Evolutionary conservation across 169 alveolate species (phyloP), one percentile per base, ranked within the genome.

Genomic region (Eimeria brunetti): DNA sequence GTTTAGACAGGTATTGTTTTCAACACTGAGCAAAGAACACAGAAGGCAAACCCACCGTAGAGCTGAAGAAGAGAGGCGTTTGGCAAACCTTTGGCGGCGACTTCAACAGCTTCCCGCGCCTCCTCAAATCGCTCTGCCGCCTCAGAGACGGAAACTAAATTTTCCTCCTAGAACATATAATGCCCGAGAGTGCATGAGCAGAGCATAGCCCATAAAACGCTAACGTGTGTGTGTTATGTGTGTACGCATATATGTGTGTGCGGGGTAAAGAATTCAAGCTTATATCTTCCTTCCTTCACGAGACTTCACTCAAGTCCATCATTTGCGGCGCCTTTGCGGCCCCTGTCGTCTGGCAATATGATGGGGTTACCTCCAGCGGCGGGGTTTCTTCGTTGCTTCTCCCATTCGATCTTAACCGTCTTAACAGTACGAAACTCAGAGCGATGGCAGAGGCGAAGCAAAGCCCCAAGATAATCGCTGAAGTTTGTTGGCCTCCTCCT

Each of bases 401-500:
- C 91, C 91, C 36, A 27, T 27, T 14, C 12, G 73, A 22, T 12
- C 60, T 27, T 36, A 64, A 49, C 6, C 44, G 56, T 44, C 36
- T 84, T 36, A 64, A 51, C 78, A 84, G 9, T 33, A 58, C 6
- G 33, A 27, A 9, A 14, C 60, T 36, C 58, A 84, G 76, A 14
- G 58, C 33, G 91, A 84, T 6, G 41, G 76, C 91, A 44, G 91
- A 84, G 0, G 60, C 76, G 41, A 84, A 18, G 73, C 62, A 4
- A n/a, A 84, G 78, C 91, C 91, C 91, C 91, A 58, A 76, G 24
- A 84, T 16, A 18, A 84, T 18, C 36, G 56, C 58, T 56, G 91
- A 78, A 78, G 58, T 84, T 16, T 44, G 73, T 33, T 38, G 24
- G 14, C 83, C 83, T 12, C 71, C 89, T 14, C 44, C 89, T 49